Conservation (phyloP, 2,329 filamentous ascomycete genomes). For the Penicillium paneum region DNA sequence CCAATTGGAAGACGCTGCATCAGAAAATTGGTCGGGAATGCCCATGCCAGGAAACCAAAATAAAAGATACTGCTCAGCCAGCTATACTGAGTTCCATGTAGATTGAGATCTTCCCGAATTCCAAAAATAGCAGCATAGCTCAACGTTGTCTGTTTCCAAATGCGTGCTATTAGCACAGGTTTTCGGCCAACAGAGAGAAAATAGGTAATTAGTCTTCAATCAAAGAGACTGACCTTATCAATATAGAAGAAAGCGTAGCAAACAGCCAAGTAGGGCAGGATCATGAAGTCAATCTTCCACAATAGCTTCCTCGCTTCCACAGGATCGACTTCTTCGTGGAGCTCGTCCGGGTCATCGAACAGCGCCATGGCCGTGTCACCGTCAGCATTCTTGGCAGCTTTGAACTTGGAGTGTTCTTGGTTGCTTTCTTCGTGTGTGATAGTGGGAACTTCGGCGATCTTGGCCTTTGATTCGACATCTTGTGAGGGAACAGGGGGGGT, state of each 20-base stretch:
- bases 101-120: slow-evolving; percentile 56
- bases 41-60: slow-evolving; percentile 55
- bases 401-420: slow-evolving; percentile 26
- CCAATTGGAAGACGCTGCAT: slow-evolving; percentile 53
- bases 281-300: slow-evolving; percentile 58
- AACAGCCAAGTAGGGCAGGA: slow-evolving; percentile 55
- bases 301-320: slow-evolving; percentile 49
- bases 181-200: not conserved
- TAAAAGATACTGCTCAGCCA: slow-evolving; percentile 57
- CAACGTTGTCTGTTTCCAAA: slow-evolving; percentile 49
- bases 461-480: slow-evolving; percentile 21
- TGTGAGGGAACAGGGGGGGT: not conserved
- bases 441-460: slow-evolving; percentile 23
- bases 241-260: slow-evolving; percentile 56
- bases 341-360: slow-evolving; percentile 49
- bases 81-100: slow-evolving; percentile 58
- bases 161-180: not conserved
- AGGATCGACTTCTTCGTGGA: slow-evolving; percentile 47
- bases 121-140: slow-evolving; percentile 65
- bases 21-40: slow-evolving; percentile 54
- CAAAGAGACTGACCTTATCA: slow-evolving; percentile 32
- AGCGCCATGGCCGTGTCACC: slow-evolving; percentile 53
- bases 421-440: slow-evolving; percentile 29
- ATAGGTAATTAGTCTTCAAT: not conserved
- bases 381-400: slow-evolving; percentile 32